Evolutionary conservation across 2,329 filamentous ascomycete genomes (phyloP), one percentile per base, ranked within the genome.

Genomic region (Neofusicoccum umdonicola): DNA sequence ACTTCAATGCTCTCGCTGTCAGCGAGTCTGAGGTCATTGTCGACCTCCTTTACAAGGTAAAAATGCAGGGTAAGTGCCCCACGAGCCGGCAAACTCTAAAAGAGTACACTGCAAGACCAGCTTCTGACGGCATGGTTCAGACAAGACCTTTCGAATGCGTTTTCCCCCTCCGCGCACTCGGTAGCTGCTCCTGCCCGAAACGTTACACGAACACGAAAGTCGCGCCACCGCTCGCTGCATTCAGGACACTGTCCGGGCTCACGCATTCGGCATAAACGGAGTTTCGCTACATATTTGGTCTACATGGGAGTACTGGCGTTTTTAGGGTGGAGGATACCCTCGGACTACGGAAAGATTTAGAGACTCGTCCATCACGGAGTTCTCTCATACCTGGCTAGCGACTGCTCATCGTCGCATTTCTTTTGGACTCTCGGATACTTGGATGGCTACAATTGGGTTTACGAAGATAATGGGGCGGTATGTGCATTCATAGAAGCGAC

Each of bases 21-120:
- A 89, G 88, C 68, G 92, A 96, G 80, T 92, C 89, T 73, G 91
- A 95, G 71, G 88, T 93, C 68, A 90, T 95, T 65, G 90, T 93
- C 64, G 90, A 91, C 68, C 87, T 92, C 73, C 82, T 93, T 67
- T 91, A 92, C 81, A 90, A 88, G 73, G 84, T 91, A 35, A 83
- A 84, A 72, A 84, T 83, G 68, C 82, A 87, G 67, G 84, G 85
- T 78, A 79, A 73, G 73, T 70, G 70, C 19, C 34, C 41, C 17
- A 8, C 34, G 19, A 42, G 5, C 12, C 22, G 19, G 17, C 27
- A 44, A 19, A 8, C 22, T 17, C 48, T 41, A 15, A 17, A 37
- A 27, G 39, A 22, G 27, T 3, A 8, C 11, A 27, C 31, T 7
- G n/a, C 15, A 35, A 35, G 5, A 31, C 8, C 15, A 19, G 11